Evolutionary conservation across 2,329 filamentous ascomycete species (phyloP), one percentile per base, ranked within the genome.

Genomic region (Penicillium sclerotiorum): DNA sequence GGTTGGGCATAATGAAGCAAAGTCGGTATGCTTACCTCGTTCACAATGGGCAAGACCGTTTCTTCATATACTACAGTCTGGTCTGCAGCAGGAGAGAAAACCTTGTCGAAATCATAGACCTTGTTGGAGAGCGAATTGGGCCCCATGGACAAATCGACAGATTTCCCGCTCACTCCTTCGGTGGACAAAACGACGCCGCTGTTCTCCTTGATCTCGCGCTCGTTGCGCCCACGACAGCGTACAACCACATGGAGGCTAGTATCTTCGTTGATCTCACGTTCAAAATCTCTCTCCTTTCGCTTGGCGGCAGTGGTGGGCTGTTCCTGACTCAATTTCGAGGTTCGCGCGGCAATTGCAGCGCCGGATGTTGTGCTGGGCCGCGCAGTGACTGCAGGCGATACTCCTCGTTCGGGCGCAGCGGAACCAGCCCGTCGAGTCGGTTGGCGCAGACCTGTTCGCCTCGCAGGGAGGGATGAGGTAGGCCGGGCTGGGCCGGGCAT

Each of bases 161-260:
- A 82, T 64, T 88, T 90, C 37, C 92, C 91, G 72, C 89, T 93
- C 53, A 90, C 85, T n/a, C 90, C 91, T 60, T 94, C 89, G 3
- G 92, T 93, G 20, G 82, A 85, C 8, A 99, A 85, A 1, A 97
- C 92, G 1, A 97, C 91, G 32, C 90, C 89, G 68, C 91, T 96
- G 73, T 96, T 99, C 71, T 99, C 94, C 61, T 86, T 83, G 45
- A 96, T 86, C 74, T 99, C 94, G 59, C 93, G 86, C 61, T 96
- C 89, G 68, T 89, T 97, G 56, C 94, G 87, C 5, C 93, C 94
- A 60, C 94, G 84, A 75, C 93, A 99, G 57, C 94, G 83, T 50
- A 99, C 95, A 27, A 97, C 92, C 39, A 99, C 94, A 68, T 95
- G 94, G 73, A 99, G 99, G 69, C 96, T 99, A 7, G 93, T 97